These are phyloP conservation scores for Hyphopichia fennica DNA, from an alignment of 1,139 yeast species.

Conservation along the genomic window DNA sequence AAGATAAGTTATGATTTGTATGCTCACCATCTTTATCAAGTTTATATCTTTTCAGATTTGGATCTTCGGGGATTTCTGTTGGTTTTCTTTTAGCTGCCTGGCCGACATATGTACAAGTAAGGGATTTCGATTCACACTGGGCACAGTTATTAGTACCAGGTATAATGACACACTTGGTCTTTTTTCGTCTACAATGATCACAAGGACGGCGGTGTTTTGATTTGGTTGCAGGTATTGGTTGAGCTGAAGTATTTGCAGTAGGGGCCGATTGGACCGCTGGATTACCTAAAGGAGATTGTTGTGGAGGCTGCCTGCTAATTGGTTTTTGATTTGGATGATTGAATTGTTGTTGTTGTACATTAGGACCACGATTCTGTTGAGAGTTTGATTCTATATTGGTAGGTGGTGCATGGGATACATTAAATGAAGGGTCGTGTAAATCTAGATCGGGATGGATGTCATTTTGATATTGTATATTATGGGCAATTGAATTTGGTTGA, in stretches of 20 bases:
- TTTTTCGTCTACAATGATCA: conserved; percentile 67
- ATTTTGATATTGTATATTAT: conserved; percentile 35
- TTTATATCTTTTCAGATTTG: conserved; percentile 14
- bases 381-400: conserved; percentile 4
- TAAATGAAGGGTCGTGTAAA: conserved; percentile 1
- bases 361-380: conserved; percentile 3
- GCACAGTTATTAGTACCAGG: conserved; percentile 62
- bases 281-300: background rate
- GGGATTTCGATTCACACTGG: conserved; percentile 66
- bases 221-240: conserved; percentile 7
- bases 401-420: conserved; percentile 6
- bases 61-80: conserved; percentile 18
- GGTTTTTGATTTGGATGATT: conserved; percentile 4
- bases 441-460: conserved; percentile 13
- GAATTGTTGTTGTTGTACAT: background rate
- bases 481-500: conserved; percentile 25
- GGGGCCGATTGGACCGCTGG: conserved; percentile 11
- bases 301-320: too few species aligned
- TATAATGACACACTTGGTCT: conserved; percentile 61
- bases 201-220: conserved; percentile 52
- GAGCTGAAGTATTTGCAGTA: conserved; percentile 7
- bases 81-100: conserved; percentile 34
- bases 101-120: conserved; percentile 57
- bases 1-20: conserved; percentile 8
- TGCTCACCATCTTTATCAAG: conserved; percentile 3